Percentiles rank a stretch among this genome's conserved stretches.
These are phyloP conservation scores for Diplodia intermedia DNA, from an alignment of 2,329 filamentous ascomycete species.

Conservation along the genomic window DNA sequence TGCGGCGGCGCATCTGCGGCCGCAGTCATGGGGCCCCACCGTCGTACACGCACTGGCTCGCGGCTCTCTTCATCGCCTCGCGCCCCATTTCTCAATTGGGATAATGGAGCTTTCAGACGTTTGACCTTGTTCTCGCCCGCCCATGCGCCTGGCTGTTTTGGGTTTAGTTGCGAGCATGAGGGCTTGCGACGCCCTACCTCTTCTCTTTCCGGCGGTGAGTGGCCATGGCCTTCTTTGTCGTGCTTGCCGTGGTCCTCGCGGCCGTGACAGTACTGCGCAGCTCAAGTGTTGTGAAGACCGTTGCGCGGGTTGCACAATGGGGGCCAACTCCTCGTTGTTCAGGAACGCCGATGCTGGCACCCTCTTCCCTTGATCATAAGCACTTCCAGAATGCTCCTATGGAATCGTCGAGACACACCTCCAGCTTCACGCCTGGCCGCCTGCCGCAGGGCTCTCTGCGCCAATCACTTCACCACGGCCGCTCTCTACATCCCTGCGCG, in stretches of 20 bases:
- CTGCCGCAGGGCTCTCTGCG: neutral
- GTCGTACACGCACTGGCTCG: constrained; percentile 1
- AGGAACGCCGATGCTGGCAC: neutral
- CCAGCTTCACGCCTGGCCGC: neutral
- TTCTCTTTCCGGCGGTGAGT: neutral
- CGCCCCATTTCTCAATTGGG: constrained; percentile 22
- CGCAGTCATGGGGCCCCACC: constrained; percentile 8
- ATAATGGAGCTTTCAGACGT: constrained; percentile 28
- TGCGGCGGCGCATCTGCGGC: constrained; percentile 4
- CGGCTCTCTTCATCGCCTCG: neutral
- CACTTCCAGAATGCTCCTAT: neutral
- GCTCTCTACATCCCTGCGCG: neutral
- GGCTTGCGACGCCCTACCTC: neutral
- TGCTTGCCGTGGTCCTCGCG: neutral
- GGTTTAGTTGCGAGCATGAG: neutral
- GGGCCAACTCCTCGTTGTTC: neutral
- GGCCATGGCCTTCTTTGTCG: neutral
- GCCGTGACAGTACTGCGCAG: neutral
- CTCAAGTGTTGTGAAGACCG: neutral
- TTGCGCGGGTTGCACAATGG: constrained; percentile 7
- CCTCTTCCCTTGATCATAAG: neutral
- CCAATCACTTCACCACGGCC: neutral
- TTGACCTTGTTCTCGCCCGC: neutral
- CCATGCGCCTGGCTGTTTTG: constrained; percentile 7
- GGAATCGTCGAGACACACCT: neutral